Conservation (phyloP, 2,329 filamentous ascomycete species). For the Huntiella abstrusa region DNA sequence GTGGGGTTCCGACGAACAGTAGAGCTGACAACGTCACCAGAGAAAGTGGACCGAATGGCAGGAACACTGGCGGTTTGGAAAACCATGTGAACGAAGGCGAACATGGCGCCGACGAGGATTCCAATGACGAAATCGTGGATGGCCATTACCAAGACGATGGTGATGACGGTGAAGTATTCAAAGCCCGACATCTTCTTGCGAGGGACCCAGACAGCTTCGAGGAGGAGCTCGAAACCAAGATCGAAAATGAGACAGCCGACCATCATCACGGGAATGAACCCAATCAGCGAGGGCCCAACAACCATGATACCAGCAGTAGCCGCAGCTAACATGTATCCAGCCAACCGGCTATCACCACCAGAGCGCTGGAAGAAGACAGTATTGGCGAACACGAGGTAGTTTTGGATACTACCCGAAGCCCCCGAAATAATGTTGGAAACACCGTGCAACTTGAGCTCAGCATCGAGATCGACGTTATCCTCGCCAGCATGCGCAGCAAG, state of each 20-base stretch:
- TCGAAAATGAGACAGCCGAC: constrained; percentile 91
- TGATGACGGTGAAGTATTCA: constrained; percentile 77
- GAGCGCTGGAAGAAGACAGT: constrained; percentile 92
- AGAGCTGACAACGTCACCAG: constrained; percentile 72
- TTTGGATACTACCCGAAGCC: constrained; percentile 72
- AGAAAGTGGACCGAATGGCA: constrained; percentile 77
- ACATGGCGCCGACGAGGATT: constrained; percentile 75
- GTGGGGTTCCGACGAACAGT: constrained; percentile 82
- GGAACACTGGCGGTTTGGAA: constrained; percentile 81
- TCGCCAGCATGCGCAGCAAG: constrained; percentile 78
- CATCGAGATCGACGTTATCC: constrained; percentile 78
- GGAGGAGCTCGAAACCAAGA: constrained; percentile 76
- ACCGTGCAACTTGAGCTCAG: constrained; percentile 81
- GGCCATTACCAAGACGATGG: constrained; percentile 89
- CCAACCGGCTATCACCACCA: constrained; percentile 70
- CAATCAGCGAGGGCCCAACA: constrained; percentile 71
- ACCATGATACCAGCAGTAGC: constrained; percentile 69
- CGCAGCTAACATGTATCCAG: constrained; percentile 65
- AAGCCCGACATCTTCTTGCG: constrained; percentile 71
- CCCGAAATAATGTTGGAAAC: constrained; percentile 86
- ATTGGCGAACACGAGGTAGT: constrained; percentile 95
- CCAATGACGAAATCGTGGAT: constrained; percentile 91
- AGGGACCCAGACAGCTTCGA: constrained; percentile 76
- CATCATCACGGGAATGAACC: constrained; percentile 91
- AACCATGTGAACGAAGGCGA: constrained; percentile 81